Evolutionary conservation across 345 rosid genomes (phyloP).

Genomic region (Barbarea vulgaris): DNA sequence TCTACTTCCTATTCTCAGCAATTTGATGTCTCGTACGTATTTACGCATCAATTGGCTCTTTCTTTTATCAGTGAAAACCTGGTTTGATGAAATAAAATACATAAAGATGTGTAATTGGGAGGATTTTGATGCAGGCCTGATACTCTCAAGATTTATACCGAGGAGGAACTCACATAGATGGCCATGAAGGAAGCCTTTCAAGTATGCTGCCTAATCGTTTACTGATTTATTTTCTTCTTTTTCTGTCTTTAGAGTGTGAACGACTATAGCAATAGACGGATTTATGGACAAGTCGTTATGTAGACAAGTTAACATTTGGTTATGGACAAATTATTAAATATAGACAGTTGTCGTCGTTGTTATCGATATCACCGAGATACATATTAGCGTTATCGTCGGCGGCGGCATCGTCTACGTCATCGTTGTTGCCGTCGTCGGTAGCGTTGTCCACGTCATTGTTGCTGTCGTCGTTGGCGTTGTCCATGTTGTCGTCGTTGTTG

Average conservation of each 20-base stretch:
- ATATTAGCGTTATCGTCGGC: no score
- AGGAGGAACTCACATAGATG: slow-evolving; percentile 41
- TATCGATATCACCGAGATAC: no score
- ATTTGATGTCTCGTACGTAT: slow-evolving; percentile 37
- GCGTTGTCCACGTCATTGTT: no score
- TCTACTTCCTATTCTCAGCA: slow-evolving; percentile 24
- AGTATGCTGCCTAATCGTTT: background rate
- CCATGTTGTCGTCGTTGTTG: no score
- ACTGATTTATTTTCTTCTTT: background rate
- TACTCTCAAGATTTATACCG: slow-evolving; percentile 37
- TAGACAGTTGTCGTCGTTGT: no score
- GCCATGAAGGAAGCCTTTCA: slow-evolving; percentile 44
- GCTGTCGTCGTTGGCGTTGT: no score
- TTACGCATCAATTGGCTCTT: background rate
- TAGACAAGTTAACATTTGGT: no score
- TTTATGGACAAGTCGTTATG: no score
- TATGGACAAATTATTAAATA: no score
- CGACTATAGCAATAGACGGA: no score
- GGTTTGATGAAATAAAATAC: background rate
- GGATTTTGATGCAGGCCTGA: slow-evolving; percentile 32
- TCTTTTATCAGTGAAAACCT: background rate
- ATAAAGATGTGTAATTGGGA: background rate
- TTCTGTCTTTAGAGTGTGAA: background rate
- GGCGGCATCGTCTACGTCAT: no score
- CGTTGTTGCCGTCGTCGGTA: no score